These are phyloP conservation scores for Sambucus nigra DNA, from an alignment of 129 eudicot genomes.

Conservation along the genomic window DNA sequence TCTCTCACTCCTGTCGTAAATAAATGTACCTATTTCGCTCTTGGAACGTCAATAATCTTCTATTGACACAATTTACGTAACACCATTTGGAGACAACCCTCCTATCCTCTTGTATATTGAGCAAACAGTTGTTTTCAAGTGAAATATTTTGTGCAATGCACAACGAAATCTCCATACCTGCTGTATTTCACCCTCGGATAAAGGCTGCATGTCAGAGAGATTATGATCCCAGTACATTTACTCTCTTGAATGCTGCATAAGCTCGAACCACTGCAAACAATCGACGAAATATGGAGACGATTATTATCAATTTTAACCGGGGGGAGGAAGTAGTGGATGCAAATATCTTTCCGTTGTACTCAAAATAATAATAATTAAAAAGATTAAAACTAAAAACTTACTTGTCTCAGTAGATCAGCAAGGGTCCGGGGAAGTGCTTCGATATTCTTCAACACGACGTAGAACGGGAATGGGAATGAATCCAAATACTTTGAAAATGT, in stretches of 20 bases:
- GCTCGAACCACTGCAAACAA: constrained; percentile 79
- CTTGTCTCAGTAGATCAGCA: constrained; percentile 93
- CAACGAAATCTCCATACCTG: not conserved
- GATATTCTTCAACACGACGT: constrained; percentile 65
- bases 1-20: not conserved
- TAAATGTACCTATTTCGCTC: not conserved
- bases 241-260: constrained; percentile 63
- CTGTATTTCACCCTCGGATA: no score
- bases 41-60: not conserved
- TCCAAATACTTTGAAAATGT: constrained; percentile 45
- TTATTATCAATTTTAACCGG: not conserved
- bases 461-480: constrained; percentile 88
- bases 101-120: not conserved
- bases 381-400: constrained; percentile 11
- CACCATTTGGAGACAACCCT: not conserved
- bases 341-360: no score
- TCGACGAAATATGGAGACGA: not conserved
- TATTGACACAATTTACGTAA: not conserved
- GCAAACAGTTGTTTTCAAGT: not conserved
- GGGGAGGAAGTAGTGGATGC: not conserved
- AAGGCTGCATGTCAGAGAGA: no score
- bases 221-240: no score
- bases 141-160: not conserved
- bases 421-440: constrained; percentile 92
- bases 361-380: no score